These are phyloP conservation scores for Arthrocladium fulminans DNA, from an alignment of 2,329 filamentous ascomycete genomes.

Conservation along the genomic window DNA sequence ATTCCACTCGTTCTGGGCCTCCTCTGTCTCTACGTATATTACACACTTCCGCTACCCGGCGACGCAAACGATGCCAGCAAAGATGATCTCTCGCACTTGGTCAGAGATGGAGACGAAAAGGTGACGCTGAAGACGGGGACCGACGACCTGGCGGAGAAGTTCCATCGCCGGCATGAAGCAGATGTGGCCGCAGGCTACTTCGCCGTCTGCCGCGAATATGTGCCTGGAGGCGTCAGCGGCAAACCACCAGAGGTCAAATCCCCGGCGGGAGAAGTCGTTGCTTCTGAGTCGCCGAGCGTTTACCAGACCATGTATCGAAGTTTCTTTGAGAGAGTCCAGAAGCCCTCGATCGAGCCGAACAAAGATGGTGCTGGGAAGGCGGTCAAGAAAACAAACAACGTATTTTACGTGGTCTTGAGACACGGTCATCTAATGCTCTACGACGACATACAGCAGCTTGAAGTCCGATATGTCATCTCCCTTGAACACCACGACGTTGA, in stretches of 20 bases:
- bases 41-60: conserved; percentile 49
- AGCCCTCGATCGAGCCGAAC: conserved; percentile 45
- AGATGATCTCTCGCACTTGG: conserved; percentile 33
- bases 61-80: conserved; percentile 5
- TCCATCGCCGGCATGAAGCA: conserved; percentile 54
- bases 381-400: conserved; percentile 60
- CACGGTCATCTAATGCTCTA: conserved; percentile 97
- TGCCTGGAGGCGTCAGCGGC: conserved; percentile 81
- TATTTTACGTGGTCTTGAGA: conserved; percentile 85
- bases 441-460: conserved; percentile 87
- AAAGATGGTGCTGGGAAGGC: conserved; percentile 38
- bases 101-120: conserved; percentile 51
- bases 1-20: conserved; percentile 60
- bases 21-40: conserved; percentile 58
- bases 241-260: conserved; percentile 82
- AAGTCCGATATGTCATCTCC: conserved; percentile 92
- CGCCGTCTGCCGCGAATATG: conserved; percentile 88
- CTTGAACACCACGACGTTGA: conserved; percentile 78
- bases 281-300: conserved; percentile 78
- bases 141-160: conserved; percentile 51
- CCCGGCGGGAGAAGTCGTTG: conserved; percentile 67
- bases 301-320: conserved; percentile 98
- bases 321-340: conserved; percentile 75
- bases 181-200: conserved; percentile 88
- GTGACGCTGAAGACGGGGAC: conserved; percentile 54